Evolutionary conservation across 352 stramenopile species (phyloP).

Genomic region (Pythium diclinum): DNA sequence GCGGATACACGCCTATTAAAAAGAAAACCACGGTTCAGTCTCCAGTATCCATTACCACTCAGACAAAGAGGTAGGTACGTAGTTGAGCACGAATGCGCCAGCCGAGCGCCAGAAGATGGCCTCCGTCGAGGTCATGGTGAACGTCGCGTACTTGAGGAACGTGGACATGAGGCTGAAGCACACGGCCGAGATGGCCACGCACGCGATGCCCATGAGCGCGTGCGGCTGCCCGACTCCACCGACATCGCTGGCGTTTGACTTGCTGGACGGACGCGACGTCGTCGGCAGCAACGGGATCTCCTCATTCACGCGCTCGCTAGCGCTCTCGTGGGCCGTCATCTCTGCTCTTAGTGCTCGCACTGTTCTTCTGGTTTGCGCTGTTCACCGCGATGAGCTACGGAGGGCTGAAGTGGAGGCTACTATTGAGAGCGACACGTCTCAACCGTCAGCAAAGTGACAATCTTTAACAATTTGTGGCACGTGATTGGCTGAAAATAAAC

Average conservation of each 20-base stretch:
- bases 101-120: constrained; percentile 76
- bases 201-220: constrained; percentile 55
- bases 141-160: constrained; percentile 75
- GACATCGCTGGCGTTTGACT: constrained; percentile 10
- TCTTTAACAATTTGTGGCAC: background rate
- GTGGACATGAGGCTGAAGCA: constrained; percentile 85
- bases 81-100: constrained; percentile 55
- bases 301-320: constrained; percentile 18
- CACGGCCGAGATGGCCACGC: constrained; percentile 66
- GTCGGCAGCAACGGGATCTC: constrained; percentile 20
- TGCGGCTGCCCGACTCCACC: constrained; percentile 32
- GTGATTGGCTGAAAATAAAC: constrained; percentile 13
- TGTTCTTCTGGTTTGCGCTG: background rate
- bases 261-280: constrained; percentile 8
- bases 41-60: background rate
- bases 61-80: constrained; percentile 33
- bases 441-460: constrained; percentile 7
- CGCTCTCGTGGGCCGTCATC: constrained; percentile 23
- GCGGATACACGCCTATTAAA: constrained; percentile 25
- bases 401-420: background rate
- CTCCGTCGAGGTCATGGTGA: constrained; percentile 75
- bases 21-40: background rate
- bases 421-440: background rate
- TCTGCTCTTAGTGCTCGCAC: background rate
- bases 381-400: background rate